A percentile compares a stretch with the other conserved stretches of the same genome.
Evolutionary conservation across 1,284 basidiomycete genomes (phyloP).

Genomic region (Meira nashicola): DNA sequence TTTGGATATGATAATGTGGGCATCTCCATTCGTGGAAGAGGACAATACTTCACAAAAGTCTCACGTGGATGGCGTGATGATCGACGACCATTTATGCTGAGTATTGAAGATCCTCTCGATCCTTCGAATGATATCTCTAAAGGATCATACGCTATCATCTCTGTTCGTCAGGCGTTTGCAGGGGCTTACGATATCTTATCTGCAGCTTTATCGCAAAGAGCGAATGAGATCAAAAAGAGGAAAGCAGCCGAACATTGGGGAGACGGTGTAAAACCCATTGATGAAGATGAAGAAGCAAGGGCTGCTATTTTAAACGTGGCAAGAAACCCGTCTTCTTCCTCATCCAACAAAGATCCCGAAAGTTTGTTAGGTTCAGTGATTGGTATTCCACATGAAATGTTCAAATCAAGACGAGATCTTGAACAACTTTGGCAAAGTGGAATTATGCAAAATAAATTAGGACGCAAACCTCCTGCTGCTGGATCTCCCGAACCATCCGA

Average conservation of each 20-base stretch:
- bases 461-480: constrained; percentile 49
- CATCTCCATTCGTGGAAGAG: constrained; percentile 71
- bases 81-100: constrained; percentile 63
- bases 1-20: constrained; percentile 69
- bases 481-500: background rate
- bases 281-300: constrained; percentile 31
- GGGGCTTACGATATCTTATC: constrained; percentile 82
- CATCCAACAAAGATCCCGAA: constrained; percentile 56
- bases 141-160: constrained; percentile 76
- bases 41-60: constrained; percentile 65
- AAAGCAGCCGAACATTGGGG: background rate
- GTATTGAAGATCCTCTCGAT: constrained; percentile 94
- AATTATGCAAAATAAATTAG: constrained; percentile 63
- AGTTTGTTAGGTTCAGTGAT: constrained; percentile 76
- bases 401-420: constrained; percentile 55
- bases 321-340: constrained; percentile 15
- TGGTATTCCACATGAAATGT: constrained; percentile 74
- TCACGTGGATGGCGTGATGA: constrained; percentile 39
- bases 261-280: background rate
- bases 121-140: constrained; percentile 82
- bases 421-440: constrained; percentile 66
- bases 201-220: constrained; percentile 53
- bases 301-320: constrained; percentile 24
- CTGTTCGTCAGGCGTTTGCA: constrained; percentile 74
- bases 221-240: constrained; percentile 22